Evolutionary conservation across 805 yeast genomes (phyloP).

Genomic region (Hanseniaspora lindneri): DNA sequence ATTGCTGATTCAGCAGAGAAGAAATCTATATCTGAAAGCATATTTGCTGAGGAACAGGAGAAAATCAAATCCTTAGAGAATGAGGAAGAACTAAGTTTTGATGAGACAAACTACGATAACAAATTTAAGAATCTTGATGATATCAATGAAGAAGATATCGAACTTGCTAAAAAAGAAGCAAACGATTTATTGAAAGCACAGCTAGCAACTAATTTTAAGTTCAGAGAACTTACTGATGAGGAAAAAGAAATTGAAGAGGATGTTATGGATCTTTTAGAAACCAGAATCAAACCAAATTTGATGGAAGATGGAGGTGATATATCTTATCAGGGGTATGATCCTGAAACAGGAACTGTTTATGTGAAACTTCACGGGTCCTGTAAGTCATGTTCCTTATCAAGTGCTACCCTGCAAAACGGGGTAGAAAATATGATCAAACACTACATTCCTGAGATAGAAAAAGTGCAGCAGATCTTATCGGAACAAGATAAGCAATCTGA

Average conservation of each 20-base stretch:
- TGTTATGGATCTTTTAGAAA: slow-evolving; percentile 84
- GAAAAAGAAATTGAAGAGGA: slow-evolving; percentile 73
- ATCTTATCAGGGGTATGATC: slow-evolving; percentile 75
- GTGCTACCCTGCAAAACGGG: slow-evolving; percentile 87
- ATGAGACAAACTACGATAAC: not conserved
- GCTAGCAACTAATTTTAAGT: slow-evolving; percentile 17
- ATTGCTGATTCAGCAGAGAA: not conserved
- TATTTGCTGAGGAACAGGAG: slow-evolving; percentile 20
- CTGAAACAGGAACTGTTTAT: slow-evolving; percentile 75
- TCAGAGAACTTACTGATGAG: slow-evolving; percentile 38
- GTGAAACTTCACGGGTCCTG: slow-evolving; percentile 92
- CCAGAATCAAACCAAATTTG: slow-evolving; percentile 93
- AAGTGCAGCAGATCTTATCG: slow-evolving; percentile 78
- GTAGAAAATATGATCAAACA: slow-evolving; percentile 95
- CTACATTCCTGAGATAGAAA: slow-evolving; percentile 87
- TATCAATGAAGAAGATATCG: slow-evolving; percentile 30
- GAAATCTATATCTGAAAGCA: not conserved
- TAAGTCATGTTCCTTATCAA: slow-evolving; percentile 80
- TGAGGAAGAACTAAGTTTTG: not conserved
- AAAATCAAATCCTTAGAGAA: not conserved
- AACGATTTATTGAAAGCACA: slow-evolving; percentile 22
- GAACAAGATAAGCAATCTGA: slow-evolving; percentile 65
- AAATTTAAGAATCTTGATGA: not conserved
- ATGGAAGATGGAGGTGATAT: slow-evolving; percentile 99
- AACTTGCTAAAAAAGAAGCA: slow-evolving; percentile 21